Conservation (phyloP, 345 rosid species). For the Pistacia atlantica region DNA sequence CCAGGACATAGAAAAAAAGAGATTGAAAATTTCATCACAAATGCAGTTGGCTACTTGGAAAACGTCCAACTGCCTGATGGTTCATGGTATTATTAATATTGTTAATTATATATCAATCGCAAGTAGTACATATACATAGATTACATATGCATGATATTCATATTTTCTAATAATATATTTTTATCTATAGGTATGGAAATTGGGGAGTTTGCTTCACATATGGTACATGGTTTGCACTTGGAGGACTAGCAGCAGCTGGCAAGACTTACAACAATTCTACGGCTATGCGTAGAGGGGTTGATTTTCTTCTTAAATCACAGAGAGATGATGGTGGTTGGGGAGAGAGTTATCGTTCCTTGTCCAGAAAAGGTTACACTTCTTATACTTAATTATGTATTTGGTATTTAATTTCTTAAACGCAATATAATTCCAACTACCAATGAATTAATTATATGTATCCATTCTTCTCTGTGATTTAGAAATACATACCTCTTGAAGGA, state of each 20-base stretch:
- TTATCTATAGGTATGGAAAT: conserved; percentile 40
- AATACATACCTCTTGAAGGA: conserved; percentile 43
- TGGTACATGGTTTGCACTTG: conserved; percentile 52
- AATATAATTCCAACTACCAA: too few species aligned
- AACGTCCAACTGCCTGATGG: conserved; percentile 45
- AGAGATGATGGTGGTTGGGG: conserved; percentile 58
- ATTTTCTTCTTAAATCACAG: conserved; percentile 48
- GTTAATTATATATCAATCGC: too few species aligned
- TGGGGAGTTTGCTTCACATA: conserved; percentile 62
- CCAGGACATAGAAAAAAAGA: conserved; percentile 50
- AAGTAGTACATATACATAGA: too few species aligned
- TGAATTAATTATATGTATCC: background rate
- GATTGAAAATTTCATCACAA: conserved; percentile 39
- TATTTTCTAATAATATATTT: too few species aligned
- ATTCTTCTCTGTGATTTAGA: conserved; percentile 9
- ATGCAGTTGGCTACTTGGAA: conserved; percentile 38
- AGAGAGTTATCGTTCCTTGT: conserved; percentile 58
- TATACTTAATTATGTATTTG: too few species aligned
- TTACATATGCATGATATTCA: too few species aligned
- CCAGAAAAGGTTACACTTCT: conserved; percentile 39
- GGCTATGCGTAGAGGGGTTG: conserved; percentile 40
- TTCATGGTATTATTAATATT: conserved; percentile 31
- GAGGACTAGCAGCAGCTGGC: conserved; percentile 50
- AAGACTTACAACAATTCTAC: conserved; percentile 37
- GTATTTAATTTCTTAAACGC: background rate